phyloP scores from a whole-genome alignment of 768 basidiomycete genomes.

The Boletus eberwhitei region DNA sequence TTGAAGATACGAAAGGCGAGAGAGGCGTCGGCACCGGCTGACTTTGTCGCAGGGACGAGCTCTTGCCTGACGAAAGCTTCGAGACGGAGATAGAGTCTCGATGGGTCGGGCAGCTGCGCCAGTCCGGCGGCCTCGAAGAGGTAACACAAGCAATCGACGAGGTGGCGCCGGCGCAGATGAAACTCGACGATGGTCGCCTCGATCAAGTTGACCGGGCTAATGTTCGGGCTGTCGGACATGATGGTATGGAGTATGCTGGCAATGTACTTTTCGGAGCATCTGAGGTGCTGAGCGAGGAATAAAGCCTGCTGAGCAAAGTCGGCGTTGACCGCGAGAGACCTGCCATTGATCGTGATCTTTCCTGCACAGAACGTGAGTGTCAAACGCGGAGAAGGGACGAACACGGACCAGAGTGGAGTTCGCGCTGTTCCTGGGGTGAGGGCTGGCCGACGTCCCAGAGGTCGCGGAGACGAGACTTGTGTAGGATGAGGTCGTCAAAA shows the following conservation, averaged over 20 bases:
- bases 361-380: conserved; percentile 43
- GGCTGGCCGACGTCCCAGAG: conserved; percentile 65
- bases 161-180: conserved; percentile 64
- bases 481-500: conserved; percentile 68
- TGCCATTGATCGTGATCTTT: conserved; percentile 60
- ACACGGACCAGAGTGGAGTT: conserved; percentile 58
- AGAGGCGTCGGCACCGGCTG: conserved; percentile 37
- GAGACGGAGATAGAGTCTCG: conserved; percentile 49
- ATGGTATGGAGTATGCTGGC: conserved; percentile 66
- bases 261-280: conserved; percentile 77
- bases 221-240: conserved; percentile 63
- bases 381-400: conserved; percentile 12
- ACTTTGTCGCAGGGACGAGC: conserved; percentile 41
- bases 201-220: conserved; percentile 51
- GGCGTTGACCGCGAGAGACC: conserved; percentile 66
- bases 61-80: conserved; percentile 53
- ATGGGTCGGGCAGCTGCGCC: conserved; percentile 42
- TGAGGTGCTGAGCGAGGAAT: conserved; percentile 78
- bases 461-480: conserved; percentile 59
- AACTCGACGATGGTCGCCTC: conserved; percentile 66
- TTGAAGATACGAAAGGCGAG: conserved; percentile 57
- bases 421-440: conserved; percentile 61
- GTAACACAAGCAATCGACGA: conserved; percentile 67
- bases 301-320: conserved; percentile 77
- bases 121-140: conserved; percentile 61